A percentile compares a stretch with the other conserved stretches of the same genome.
These are phyloP conservation scores for Leccinum subfulvum DNA, from an alignment of 1,284 basidiomycete genomes.

Conservation along the genomic window DNA sequence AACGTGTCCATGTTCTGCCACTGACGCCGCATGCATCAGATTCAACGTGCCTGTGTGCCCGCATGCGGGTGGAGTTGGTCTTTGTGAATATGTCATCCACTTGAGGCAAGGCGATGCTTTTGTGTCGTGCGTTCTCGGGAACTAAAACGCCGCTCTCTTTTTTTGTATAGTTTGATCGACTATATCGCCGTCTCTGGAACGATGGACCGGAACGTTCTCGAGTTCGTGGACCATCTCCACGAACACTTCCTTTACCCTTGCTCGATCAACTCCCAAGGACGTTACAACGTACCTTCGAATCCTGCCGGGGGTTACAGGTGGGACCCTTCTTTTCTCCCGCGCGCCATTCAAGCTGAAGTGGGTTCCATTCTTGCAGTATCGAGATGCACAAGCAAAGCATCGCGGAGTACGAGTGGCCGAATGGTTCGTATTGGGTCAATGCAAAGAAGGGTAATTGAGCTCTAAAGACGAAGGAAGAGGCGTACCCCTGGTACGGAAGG, in stretches of 20 bases:
- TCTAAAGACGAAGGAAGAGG: conserved; percentile 3
- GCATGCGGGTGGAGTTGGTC: conserved; percentile 92
- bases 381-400: conserved; percentile 75
- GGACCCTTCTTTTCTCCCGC: conserved; percentile 24
- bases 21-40: conserved; percentile 37
- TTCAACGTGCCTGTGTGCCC: conserved; percentile 89
- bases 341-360: not conserved
- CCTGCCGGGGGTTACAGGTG: conserved; percentile 73
- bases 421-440: conserved; percentile 68
- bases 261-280: conserved; percentile 81
- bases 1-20: conserved; percentile 2
- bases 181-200: conserved; percentile 89
- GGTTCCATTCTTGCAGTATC: conserved; percentile 46
- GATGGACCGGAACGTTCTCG: conserved; percentile 93
- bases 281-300: conserved; percentile 79
- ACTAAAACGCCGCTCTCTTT: not conserved
- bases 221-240: conserved; percentile 87
- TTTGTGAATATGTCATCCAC: conserved; percentile 93
- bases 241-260: conserved; percentile 91
- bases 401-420: conserved; percentile 72
- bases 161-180: conserved; percentile 70
- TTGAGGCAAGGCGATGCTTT: conserved; percentile 47
- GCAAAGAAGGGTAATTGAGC: conserved; percentile 14
- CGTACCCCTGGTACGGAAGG: not conserved
- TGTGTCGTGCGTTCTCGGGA: not conserved